Evolutionary conservation across 257 asterid genomes (phyloP).

Genomic region (Solanum gandarillasii): DNA sequence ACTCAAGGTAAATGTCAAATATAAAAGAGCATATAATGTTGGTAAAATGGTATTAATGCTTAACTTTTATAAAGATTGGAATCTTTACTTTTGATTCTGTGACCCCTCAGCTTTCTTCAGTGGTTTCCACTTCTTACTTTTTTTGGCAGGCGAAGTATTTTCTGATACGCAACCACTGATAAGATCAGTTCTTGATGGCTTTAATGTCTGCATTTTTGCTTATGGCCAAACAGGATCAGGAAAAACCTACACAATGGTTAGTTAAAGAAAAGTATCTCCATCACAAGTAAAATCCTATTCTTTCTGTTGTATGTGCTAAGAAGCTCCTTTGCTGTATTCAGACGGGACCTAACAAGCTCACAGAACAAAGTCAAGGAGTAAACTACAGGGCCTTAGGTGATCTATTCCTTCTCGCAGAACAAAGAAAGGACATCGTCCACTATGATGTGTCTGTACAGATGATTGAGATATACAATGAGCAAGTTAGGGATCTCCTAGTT

Average conservation of each 20-base stretch:
- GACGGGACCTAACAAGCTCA: slow-evolving; percentile 86
- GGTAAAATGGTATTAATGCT: neutral
- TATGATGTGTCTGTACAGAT: slow-evolving; percentile 90
- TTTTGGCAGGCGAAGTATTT: slow-evolving; percentile 70
- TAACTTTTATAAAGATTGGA: neutral
- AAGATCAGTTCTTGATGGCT: slow-evolving; percentile 96
- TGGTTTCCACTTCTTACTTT: slow-evolving; percentile 6
- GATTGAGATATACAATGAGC: slow-evolving; percentile 96
- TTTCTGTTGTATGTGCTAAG: slow-evolving; percentile 1
- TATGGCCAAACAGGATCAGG: slow-evolving; percentile 99
- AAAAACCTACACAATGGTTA: slow-evolving; percentile 91
- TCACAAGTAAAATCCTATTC: neutral
- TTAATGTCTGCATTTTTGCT: slow-evolving; percentile 89
- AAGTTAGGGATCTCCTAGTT: slow-evolving; percentile 83
- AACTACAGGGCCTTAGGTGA: slow-evolving; percentile 86
- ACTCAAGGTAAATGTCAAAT: slow-evolving; percentile 61
- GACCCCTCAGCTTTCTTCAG: neutral
- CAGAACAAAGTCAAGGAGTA: slow-evolving; percentile 73
- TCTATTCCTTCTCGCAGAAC: slow-evolving; percentile 70
- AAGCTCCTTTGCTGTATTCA: slow-evolving; percentile 22
- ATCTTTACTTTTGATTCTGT: neutral
- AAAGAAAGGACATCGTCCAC: slow-evolving; percentile 62
- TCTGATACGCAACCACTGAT: slow-evolving; percentile 77
- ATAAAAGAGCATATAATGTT: neutral
- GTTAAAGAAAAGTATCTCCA: neutral